A percentile compares a stretch with the other conserved stretches of the same genome.
Evolutionary conservation across 1,284 basidiomycete genomes (phyloP).

Genomic region (Cutaneotrichosporon sp.): DNA sequence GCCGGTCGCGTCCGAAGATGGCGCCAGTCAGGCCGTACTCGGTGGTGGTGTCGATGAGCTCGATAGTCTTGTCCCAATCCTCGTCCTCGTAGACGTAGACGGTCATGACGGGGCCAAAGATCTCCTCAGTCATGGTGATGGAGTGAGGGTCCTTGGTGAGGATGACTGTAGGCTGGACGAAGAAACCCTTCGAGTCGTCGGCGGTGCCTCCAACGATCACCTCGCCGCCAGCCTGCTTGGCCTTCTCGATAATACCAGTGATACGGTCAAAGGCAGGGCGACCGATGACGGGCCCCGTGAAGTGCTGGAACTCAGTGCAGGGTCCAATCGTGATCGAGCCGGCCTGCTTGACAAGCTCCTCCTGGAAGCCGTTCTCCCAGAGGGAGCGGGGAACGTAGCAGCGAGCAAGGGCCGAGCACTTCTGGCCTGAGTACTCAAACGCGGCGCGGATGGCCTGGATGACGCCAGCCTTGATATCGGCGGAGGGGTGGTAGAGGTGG

Average conservation of each 20-base stretch:
- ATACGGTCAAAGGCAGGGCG: conserved; percentile 82
- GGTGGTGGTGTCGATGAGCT: conserved; percentile 81
- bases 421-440: conserved; percentile 97
- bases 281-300: conserved; percentile 94
- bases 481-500: conserved; percentile 84
- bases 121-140: conserved; percentile 89
- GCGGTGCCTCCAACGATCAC: conserved; percentile 75
- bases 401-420: conserved; percentile 91
- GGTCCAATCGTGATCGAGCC: conserved; percentile 81
- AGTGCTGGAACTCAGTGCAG: conserved; percentile 73
- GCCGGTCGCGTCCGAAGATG: conserved; percentile 78
- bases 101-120: conserved; percentile 95
- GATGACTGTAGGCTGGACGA: conserved; percentile 90
- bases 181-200: conserved; percentile 90
- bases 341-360: conserved; percentile 67
- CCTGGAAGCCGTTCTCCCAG: conserved; percentile 85
- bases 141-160: conserved; percentile 86
- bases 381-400: conserved; percentile 81
- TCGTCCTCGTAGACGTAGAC: conserved; percentile 83
- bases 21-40: conserved; percentile 86
- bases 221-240: conserved; percentile 82
- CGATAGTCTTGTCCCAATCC: conserved; percentile 75
- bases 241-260: conserved; percentile 76
- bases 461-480: conserved; percentile 82
- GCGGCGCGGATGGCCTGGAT: conserved; percentile 81